These are phyloP conservation scores for Catunica adiposa DNA, from an alignment of 2,329 filamentous ascomycete species.

Conservation along the genomic window DNA sequence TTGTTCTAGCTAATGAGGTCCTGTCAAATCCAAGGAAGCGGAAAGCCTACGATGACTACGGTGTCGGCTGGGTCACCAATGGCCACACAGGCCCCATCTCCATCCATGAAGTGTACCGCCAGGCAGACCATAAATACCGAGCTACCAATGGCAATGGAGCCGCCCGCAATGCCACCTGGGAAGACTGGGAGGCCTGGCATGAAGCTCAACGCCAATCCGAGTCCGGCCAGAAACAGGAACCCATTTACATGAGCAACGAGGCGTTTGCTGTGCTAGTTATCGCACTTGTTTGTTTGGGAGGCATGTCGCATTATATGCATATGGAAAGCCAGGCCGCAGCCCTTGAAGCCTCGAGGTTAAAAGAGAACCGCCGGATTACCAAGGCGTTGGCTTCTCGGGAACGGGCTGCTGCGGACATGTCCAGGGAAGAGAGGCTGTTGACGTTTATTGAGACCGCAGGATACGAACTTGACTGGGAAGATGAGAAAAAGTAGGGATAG, in stretches of 20 bases:
- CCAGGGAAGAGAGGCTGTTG: conserved; percentile 16
- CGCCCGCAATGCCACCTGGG: conserved; percentile 77
- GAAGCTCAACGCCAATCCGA: conserved; percentile 25
- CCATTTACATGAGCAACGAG: conserved; percentile 58
- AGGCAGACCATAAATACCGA: conserved; percentile 33
- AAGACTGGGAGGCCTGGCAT: conserved; percentile 85
- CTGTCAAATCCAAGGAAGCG: conserved; percentile 68
- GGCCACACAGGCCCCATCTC: conserved; percentile 35
- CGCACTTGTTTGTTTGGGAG: conserved; percentile 47
- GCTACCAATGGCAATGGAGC: conserved; percentile 26
- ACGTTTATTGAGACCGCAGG: conserved; percentile 27
- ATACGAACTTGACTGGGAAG: conserved; percentile 47
- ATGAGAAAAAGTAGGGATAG: conserved; percentile 1
- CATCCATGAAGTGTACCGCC: conserved; percentile 23
- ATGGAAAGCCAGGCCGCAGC: conserved; percentile 45
- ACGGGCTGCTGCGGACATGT: conserved; percentile 16
- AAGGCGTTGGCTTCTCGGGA: conserved; percentile 32
- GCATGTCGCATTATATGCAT: conserved; percentile 54
- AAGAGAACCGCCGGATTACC: conserved; percentile 49
- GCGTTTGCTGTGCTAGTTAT: conserved; percentile 59
- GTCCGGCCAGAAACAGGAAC: conserved; percentile 28
- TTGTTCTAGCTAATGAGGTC: conserved; percentile 76
- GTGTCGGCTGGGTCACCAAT: conserved; percentile 59
- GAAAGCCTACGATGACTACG: conserved; percentile 64
- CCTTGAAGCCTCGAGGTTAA: conserved; percentile 48